Base-by-base conservation (phyloP, 805 yeast genomes). In the Kluyveromyces lactis region DNA sequence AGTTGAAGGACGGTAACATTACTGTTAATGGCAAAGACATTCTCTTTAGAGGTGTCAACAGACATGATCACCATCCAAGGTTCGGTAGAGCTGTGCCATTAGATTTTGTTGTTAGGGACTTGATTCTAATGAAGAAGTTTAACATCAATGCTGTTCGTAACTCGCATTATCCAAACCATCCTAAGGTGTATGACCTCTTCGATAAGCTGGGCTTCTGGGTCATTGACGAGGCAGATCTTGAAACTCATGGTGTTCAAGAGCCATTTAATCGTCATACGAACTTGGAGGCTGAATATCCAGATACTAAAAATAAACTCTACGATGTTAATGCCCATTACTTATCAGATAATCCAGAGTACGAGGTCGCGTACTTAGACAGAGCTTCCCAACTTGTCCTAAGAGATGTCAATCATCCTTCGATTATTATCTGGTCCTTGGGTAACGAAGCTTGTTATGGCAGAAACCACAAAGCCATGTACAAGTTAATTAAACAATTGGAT, bases 1-100 rank as follows among this genome's bases (percentile, higher is more conserved):
- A 31, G 7, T 16, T 31, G 17, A 12, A 16, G 21, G 17, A 31
- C 21, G 33, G 33, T 31, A 31, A 31, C 12, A 31, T 31, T 16
- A 17, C 33, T 12, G 33, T 31, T 10, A 31, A 31, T 31, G 33
- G 33, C 11, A 31, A 31, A 17, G 33, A 17, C 3, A 31, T 31
- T n/a, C 17, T 31, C 15, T 31, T 31, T n/a, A n/a, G 33, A 16
- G 33, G 33, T 16, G 18, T 16, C 11, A 31, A 31, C 33, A 31
- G 33, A 31, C 33, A 31, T 9, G 33, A 31, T 10, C 33, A 31
- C 17, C 33, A 31, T 18, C 33, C 33, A 31, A 31, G 18, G 33
- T 16, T 18, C 18, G 33, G 33, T 9, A 31, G 33, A 17, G 4
- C 33, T 9, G 23, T 31, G 6, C n/a, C 33, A 6, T 18, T 31